A percentile compares a stretch with the other conserved stretches of the same genome.
Conservation (phyloP, 371 early-diverging fungal genomes). For the Rhizopus delemar region DNA sequence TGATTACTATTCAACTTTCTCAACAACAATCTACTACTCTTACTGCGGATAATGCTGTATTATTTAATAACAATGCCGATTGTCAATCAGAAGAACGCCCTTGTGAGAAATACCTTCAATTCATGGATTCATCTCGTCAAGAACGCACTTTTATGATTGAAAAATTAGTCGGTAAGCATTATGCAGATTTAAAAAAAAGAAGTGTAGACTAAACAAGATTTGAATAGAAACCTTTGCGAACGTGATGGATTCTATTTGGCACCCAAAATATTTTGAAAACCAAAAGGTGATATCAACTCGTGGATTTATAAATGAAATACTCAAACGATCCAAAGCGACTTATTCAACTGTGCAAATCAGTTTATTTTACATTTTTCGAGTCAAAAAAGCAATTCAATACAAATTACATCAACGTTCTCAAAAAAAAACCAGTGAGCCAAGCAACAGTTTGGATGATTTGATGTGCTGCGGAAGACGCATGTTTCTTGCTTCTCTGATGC, state of each 20-base stretch:
- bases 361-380: constrained; percentile 64
- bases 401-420: constrained; percentile 20
- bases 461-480: constrained; percentile 73
- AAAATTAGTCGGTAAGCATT: constrained; percentile 37
- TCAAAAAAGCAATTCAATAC: constrained; percentile 42
- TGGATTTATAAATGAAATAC: constrained; percentile 68
- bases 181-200: neutral
- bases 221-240: constrained; percentile 29
- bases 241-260: constrained; percentile 46
- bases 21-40: neutral
- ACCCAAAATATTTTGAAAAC: constrained; percentile 35
- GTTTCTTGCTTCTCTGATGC: constrained; percentile 71
- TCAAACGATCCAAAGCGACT: constrained; percentile 72
- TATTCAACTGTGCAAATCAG: constrained; percentile 77
- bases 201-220: neutral
- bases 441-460: constrained; percentile 30
- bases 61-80: neutral
- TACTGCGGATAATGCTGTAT: neutral
- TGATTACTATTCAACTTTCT: neutral
- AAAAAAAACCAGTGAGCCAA: constrained; percentile 8
- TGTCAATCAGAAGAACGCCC: constrained; percentile 19
- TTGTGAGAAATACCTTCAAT: constrained; percentile 31
- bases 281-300: constrained; percentile 49
- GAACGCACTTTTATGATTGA: constrained; percentile 42
- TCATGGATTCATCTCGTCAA: constrained; percentile 30